These are phyloP conservation scores for Diaporthe vexans DNA, from an alignment of 2,329 filamentous ascomycete genomes.

Conservation along the genomic window DNA sequence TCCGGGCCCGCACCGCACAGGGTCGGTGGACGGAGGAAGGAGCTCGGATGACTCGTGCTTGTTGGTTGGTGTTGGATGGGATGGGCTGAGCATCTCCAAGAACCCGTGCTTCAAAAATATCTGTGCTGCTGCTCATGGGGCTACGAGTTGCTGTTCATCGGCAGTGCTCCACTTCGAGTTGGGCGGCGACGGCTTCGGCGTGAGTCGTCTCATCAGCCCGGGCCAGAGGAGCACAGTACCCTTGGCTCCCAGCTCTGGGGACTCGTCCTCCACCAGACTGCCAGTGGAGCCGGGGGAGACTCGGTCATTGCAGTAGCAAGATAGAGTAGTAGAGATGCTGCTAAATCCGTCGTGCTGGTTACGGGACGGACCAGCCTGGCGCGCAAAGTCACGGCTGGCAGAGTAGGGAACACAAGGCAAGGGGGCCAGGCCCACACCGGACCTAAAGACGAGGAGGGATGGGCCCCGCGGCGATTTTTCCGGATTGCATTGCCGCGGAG, in stretches of 20 bases:
- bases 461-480: background rate
- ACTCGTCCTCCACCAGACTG: background rate
- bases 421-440: background rate
- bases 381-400: background rate
- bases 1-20: background rate
- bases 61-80: background rate
- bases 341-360: background rate
- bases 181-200: background rate
- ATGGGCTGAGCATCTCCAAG: background rate
- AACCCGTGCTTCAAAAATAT: background rate
- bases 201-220: background rate
- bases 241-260: background rate
- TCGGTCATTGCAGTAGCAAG: background rate
- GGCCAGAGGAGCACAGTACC: background rate
- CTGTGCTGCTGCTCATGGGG: constrained; percentile 6
- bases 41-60: background rate
- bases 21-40: background rate
- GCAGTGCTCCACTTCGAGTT: background rate
- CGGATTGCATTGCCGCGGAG: constrained; percentile 32
- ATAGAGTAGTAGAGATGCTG: background rate
- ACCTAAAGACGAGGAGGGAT: background rate
- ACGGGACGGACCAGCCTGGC: background rate
- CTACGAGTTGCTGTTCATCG: background rate
- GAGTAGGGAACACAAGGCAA: background rate
- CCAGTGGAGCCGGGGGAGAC: background rate